Conservation (phyloP, 371 early-diverging fungal species). For the Sporodiniella umbellata region DNA sequence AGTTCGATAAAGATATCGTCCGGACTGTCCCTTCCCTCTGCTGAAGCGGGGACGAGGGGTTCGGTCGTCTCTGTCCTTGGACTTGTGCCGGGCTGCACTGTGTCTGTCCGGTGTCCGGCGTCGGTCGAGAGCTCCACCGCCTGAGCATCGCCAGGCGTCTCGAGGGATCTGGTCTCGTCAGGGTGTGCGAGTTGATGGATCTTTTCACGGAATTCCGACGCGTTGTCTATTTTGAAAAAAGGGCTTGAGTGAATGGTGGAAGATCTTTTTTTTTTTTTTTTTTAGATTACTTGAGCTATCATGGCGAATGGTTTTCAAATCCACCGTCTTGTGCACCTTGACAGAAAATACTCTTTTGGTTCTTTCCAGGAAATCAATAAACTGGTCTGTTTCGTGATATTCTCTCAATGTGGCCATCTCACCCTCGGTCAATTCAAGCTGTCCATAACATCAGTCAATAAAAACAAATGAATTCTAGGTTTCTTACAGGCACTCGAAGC, state of each 20-base stretch:
- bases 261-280: too few species aligned
- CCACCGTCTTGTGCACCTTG: slow-evolving; percentile 42
- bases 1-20: slow-evolving; percentile 27
- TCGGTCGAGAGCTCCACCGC: not conserved
- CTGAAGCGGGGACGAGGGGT: too few species aligned
- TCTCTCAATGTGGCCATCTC: slow-evolving; percentile 20
- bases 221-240: too few species aligned
- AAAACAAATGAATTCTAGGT: not conserved
- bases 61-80: too few species aligned
- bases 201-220: slow-evolving; percentile 5
- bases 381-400: slow-evolving; percentile 34
- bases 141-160: not conserved
- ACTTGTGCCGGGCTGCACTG: too few species aligned
- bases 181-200: not conserved
- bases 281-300: not conserved
- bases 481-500: slow-evolving; percentile 31
- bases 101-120: too few species aligned
- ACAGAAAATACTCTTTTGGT: slow-evolving; percentile 35
- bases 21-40: not conserved
- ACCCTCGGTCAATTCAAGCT: slow-evolving; percentile 32
- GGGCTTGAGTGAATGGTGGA: not conserved
- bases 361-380: slow-evolving; percentile 42
- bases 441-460: not conserved
- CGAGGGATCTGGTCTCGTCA: not conserved
- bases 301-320: slow-evolving; percentile 2